These are phyloP conservation scores for Exophiala mesophila DNA, from an alignment of 2,329 filamentous ascomycete species.

Conservation along the genomic window DNA sequence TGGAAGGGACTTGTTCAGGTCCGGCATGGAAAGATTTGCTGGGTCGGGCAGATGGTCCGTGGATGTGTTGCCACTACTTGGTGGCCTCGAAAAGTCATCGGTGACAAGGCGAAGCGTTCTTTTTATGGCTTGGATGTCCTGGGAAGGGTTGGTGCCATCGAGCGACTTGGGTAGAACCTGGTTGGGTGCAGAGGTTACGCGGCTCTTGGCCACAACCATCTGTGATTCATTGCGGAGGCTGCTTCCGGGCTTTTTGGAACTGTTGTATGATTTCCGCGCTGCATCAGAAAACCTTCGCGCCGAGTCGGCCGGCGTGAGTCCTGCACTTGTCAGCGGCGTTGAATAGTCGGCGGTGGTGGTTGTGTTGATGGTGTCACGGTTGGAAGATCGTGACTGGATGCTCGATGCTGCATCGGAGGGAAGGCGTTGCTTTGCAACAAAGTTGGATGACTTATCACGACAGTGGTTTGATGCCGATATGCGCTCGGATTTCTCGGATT, in stretches of 20 bases:
- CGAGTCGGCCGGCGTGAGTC: constrained; percentile 24
- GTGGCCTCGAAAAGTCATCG: constrained; percentile 8
- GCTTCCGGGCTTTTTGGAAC: constrained; percentile 18
- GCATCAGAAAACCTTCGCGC: constrained; percentile 25
- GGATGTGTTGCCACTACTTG: constrained; percentile 10
- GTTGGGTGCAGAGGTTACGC: constrained; percentile 13
- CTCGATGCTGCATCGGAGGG: constrained; percentile 16
- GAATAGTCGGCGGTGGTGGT: constrained; percentile 20
- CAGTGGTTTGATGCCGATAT: constrained; percentile 11
- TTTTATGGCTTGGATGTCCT: constrained; percentile 12
- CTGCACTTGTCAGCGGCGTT: constrained; percentile 27
- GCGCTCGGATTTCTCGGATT: constrained; percentile 23
- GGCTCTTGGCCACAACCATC: background rate
- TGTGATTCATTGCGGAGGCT: constrained; percentile 19
- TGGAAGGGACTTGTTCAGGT: constrained; percentile 22
- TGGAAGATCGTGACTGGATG: constrained; percentile 23
- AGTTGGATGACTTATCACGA: constrained; percentile 6
- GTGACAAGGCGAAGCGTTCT: constrained; percentile 17
- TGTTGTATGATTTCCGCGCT: constrained; percentile 16
- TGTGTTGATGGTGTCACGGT: constrained; percentile 17
- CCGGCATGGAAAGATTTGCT: constrained; percentile 10
- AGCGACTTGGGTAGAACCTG: constrained; percentile 11
- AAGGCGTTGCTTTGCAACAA: constrained; percentile 20
- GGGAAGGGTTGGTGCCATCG: constrained; percentile 9
- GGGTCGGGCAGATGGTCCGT: constrained; percentile 10